These are phyloP conservation scores for Phlebopus sp. DNA, from an alignment of 1,284 basidiomycete genomes.

Conservation along the genomic window DNA sequence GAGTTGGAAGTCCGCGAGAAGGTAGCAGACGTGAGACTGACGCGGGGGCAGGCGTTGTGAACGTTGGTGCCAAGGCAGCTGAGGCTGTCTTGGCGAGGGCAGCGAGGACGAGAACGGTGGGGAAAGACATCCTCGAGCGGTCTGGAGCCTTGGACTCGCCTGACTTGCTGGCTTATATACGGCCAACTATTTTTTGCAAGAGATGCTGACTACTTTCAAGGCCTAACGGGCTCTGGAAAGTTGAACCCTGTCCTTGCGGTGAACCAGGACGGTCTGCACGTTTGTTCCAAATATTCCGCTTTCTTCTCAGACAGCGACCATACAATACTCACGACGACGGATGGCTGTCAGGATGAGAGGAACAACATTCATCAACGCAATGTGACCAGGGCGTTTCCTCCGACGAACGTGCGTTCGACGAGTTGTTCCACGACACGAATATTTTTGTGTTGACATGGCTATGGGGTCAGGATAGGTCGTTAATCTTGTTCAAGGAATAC, in stretches of 20 bases:
- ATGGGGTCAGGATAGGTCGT: too few relatives aligned
- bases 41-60: conserved; percentile 26
- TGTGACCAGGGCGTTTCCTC: too few relatives aligned
- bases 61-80: conserved; percentile 16
- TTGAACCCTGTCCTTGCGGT: too few relatives aligned
- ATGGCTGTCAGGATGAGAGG: too few relatives aligned
- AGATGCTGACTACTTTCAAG: not conserved
- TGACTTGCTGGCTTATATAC: not conserved
- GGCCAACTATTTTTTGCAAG: not conserved
- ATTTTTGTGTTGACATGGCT: too few relatives aligned
- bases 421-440: too few relatives aligned
- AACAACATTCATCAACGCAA: too few relatives aligned
- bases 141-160: not conserved
- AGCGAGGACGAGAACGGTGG: conserved; percentile 15
- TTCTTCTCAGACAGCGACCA: not conserved
- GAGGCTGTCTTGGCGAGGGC: conserved; percentile 15
- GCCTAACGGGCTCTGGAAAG: too few relatives aligned
- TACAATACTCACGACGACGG: too few relatives aligned
- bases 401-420: too few relatives aligned
- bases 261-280: not conserved
- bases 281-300: not conserved
- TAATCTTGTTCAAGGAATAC: too few relatives aligned
- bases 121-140: conserved; percentile 12
- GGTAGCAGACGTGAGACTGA: conserved; percentile 11
- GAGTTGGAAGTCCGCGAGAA: not conserved